Evolutionary conservation across 106 monocot species (phyloP).

Genomic region (Acorus gramineus): DNA sequence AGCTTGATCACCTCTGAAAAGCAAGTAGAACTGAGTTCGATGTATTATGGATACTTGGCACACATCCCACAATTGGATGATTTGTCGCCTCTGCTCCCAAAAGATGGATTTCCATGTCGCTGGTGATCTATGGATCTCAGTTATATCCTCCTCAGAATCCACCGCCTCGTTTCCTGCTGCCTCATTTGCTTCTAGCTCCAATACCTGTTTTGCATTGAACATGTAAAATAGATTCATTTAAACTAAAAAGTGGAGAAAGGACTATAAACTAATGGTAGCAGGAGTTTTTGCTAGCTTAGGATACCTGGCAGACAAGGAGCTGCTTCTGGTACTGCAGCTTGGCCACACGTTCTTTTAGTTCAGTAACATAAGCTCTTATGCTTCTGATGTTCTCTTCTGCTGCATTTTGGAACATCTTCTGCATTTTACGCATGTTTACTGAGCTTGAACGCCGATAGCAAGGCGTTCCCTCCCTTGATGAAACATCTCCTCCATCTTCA

Average conservation of each 20-base stretch:
- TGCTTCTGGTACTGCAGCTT: conserved; percentile 99
- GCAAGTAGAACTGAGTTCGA: neutral
- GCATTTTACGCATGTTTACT: conserved; percentile 97
- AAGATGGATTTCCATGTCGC: neutral
- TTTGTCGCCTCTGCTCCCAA: neutral
- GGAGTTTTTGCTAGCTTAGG: neutral
- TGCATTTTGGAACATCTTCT: conserved; percentile 94
- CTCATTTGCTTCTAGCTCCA: conserved; percentile 92
- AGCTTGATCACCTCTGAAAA: neutral
- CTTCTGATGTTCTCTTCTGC: conserved; percentile 85
- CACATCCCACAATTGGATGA: neutral
- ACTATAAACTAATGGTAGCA: neutral
- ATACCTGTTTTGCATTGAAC: conserved; percentile 30
- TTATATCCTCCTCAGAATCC: conserved; percentile 27
- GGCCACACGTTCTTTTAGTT: conserved; percentile 85
- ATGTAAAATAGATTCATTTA: neutral
- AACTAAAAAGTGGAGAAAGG: neutral
- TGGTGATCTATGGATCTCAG: conserved; percentile 11
- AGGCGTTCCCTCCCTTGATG: conserved; percentile 77
- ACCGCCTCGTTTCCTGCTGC: conserved; percentile 11
- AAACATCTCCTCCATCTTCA: conserved; percentile 49
- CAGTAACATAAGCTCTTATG: conserved; percentile 87
- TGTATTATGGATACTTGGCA: neutral
- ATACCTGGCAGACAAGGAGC: conserved; percentile 87
- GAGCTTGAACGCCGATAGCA: conserved; percentile 53